Evolutionary conservation across 2,329 filamentous ascomycete species (phyloP).

Genomic region (Fusarium lyarnte): DNA sequence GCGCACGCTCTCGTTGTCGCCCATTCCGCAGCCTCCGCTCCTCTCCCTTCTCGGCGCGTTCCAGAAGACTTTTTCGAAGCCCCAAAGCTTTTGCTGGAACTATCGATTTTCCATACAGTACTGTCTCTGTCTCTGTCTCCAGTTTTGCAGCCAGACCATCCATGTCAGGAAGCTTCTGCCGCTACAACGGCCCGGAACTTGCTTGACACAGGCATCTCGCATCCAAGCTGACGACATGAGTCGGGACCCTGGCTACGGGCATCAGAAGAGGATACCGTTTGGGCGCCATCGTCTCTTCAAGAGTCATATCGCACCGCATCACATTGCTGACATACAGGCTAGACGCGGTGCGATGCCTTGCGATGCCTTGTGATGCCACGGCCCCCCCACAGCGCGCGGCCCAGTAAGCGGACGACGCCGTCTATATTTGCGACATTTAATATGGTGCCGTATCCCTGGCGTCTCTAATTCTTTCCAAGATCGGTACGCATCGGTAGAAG

Average conservation of each 20-base stretch:
- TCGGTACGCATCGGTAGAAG: conserved; percentile 22
- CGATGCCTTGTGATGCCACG: neutral
- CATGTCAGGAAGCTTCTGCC: conserved; percentile 16
- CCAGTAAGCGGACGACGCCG: conserved; percentile 19
- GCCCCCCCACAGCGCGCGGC: neutral
- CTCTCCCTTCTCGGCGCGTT: conserved; percentile 14
- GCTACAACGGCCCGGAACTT: conserved; percentile 25
- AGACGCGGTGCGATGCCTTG: neutral
- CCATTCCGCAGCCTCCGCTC: neutral
- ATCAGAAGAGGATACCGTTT: conserved; percentile 9
- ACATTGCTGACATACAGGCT: conserved; percentile 3
- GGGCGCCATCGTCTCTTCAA: neutral
- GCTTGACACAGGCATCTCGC: conserved; percentile 15
- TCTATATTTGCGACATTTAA: conserved; percentile 17
- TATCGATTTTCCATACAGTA: conserved; percentile 20
- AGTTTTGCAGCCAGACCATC: conserved; percentile 23
- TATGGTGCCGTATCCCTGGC: neutral
- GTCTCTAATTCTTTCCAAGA: conserved; percentile 1
- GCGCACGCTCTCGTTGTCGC: conserved; percentile 9
- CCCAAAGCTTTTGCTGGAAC: conserved; percentile 13
- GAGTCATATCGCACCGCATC: neutral
- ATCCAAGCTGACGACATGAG: conserved; percentile 15
- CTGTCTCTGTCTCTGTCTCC: conserved; percentile 4
- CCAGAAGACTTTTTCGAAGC: conserved; percentile 29
- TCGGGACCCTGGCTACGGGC: conserved; percentile 15